Evolutionary conservation across 1,139 yeast species (phyloP), one percentile per base, ranked within the genome.

Genomic region (Suhomyces kunorum): DNA sequence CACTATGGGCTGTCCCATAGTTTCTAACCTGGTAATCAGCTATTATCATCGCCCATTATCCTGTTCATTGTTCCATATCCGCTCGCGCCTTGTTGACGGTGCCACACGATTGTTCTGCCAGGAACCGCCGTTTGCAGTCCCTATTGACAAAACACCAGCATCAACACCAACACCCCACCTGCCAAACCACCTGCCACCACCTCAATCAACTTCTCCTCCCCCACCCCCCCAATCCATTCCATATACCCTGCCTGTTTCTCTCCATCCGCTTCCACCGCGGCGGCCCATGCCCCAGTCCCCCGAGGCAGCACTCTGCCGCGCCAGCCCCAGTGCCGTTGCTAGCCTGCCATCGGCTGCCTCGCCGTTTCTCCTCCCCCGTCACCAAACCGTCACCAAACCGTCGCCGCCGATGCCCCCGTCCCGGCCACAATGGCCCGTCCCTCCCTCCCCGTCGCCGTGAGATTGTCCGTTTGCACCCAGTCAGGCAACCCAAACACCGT

Each of bases 401-500:
- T 9, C 6, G n/a, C 4, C 2, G 15, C 28, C 28, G n/a, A 11
- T 6, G 27, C 3, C 15, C 27, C 16, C 20, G 32, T 28, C 24
- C n/a, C 15, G 4, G 15, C n/a, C n/a, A n/a, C n/a, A n/a, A n/a
- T n/a, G n/a, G n/a, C n/a, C n/a, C n/a, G n/a, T 13, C 28, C 24
- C 22, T 7, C 4, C 8, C 22, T 7, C 13, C 31, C 6, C 9
- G 15, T 12, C 17, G 36, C 36, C 36, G 36, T 33, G 25, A 33
- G 25, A 26, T 33, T 33, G 36, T 33, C 36, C 24, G 22, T 17
- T 36, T 27, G 38, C 38, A 37, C 40, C 40, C 40, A 34, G 31
- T 25, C 19, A 15, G 40, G 44, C 27, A 31, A 40, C 38, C 36
- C 28, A 40, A 40, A 40, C 44, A 40, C 11, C 13, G 34, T 24